Conservation (phyloP, 768 basidiomycete genomes). For the Trametes meyenii region DNA sequence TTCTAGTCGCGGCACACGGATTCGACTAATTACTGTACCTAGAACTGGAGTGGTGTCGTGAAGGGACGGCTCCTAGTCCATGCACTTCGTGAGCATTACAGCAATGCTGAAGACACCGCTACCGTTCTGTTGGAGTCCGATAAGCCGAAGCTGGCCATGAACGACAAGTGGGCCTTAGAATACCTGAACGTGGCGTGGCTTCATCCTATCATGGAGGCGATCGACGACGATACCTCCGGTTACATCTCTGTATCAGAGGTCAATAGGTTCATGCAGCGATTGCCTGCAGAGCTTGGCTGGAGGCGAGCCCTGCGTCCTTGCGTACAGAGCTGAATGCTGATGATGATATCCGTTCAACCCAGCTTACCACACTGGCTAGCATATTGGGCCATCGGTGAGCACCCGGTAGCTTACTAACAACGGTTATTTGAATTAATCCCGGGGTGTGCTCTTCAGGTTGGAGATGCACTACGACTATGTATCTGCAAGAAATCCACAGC, state of each 20-base stretch:
- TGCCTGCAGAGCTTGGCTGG: conserved; percentile 35
- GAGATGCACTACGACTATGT: conserved; percentile 15
- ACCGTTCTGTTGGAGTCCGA: not conserved
- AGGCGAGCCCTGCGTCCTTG: conserved; percentile 21
- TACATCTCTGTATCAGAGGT: conserved; percentile 39
- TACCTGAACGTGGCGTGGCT: conserved; percentile 37
- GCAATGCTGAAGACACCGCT: conserved; percentile 24
- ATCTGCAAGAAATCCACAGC: conserved; percentile 12
- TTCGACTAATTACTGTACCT: not conserved
- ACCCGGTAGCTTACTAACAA: not conserved
- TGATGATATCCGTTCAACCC: not conserved
- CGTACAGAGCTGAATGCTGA: no score
- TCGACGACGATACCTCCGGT: conserved; percentile 43
- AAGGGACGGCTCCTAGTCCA: conserved; percentile 54
- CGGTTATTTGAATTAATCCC: not conserved
- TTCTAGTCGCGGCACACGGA: not conserved
- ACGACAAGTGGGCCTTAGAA: conserved; percentile 38
- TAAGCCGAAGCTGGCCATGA: not conserved
- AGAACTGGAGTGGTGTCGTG: conserved; percentile 57
- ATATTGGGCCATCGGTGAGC: conserved; percentile 38
- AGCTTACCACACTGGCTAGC: conserved; percentile 37
- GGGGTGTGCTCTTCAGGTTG: conserved; percentile 21
- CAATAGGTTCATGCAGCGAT: conserved; percentile 33
- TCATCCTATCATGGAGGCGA: conserved; percentile 39
- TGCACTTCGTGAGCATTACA: conserved; percentile 41